A percentile compares a stretch with the other conserved stretches of the same genome.
These are phyloP conservation scores for Aphanomyces stellatus DNA, from an alignment of 352 stramenopile genomes.

Conservation along the genomic window DNA sequence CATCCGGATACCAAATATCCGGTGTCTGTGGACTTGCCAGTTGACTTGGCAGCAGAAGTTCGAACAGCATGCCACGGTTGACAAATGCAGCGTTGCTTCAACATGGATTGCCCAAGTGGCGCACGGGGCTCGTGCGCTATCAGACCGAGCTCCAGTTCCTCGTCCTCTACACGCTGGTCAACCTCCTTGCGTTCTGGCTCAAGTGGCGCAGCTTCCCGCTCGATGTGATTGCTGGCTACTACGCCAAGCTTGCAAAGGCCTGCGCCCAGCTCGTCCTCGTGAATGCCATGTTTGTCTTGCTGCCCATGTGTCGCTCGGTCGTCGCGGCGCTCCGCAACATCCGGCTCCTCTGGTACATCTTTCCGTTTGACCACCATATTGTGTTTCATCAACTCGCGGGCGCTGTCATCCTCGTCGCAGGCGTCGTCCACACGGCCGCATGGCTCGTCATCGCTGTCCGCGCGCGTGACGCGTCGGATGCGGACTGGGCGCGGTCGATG, in stretches of 20 bases:
- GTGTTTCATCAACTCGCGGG: constrained; percentile 32
- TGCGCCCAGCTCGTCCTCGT: constrained; percentile 35
- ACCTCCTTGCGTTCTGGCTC: constrained; percentile 22
- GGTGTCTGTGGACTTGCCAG: no score
- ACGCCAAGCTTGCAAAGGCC: constrained; percentile 32
- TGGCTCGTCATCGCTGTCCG: constrained; percentile 28
- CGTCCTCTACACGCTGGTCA: constrained; percentile 25
- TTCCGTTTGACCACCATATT: constrained; percentile 30
- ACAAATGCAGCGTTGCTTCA: no score
- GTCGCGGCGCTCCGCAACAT: constrained; percentile 21
- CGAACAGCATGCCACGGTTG: no score
- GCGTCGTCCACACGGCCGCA: constrained; percentile 29
- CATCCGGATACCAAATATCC: no score
- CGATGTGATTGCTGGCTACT: constrained; percentile 25
- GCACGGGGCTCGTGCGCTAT: not conserved
- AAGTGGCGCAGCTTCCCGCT: constrained; percentile 25
- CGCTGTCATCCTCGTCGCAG: constrained; percentile 23
- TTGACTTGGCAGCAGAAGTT: no score
- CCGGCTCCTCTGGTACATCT: not conserved
- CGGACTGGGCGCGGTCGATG: constrained; percentile 24
- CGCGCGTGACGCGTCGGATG: constrained; percentile 11
- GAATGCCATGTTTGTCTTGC: constrained; percentile 27
- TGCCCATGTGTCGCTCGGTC: constrained; percentile 30
- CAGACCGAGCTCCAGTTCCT: constrained; percentile 24
- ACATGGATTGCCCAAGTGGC: no score